Conservation (phyloP, 768 basidiomycete genomes). For the Suillus plorans region DNA sequence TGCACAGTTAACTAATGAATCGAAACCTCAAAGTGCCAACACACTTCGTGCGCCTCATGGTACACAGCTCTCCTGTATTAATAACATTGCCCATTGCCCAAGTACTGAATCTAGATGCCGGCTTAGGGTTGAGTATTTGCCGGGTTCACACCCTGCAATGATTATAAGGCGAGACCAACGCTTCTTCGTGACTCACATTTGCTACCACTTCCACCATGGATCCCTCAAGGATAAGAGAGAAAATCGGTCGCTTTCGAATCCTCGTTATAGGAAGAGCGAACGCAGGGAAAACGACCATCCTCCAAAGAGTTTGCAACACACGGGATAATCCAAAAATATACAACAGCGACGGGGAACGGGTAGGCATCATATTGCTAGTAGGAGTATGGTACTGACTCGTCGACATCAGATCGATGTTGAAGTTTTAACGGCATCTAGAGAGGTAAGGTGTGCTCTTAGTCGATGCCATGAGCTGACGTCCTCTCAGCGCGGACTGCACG, state of each 20-base stretch:
- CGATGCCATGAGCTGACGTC: neutral
- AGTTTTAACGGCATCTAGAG: neutral
- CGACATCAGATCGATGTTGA: constrained; percentile 1
- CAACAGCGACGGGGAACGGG: constrained; percentile 20
- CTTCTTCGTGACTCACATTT: no score
- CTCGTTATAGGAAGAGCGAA: constrained; percentile 43
- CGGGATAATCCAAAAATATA: constrained; percentile 31
- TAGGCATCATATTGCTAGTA: neutral
- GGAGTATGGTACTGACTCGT: neutral
- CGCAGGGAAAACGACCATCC: constrained; percentile 41
- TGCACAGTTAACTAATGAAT: no score
- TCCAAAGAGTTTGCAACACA: constrained; percentile 37
- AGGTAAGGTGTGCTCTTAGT: neutral
- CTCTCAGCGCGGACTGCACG: no score
- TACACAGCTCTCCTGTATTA: no score
- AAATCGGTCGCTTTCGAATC: constrained; percentile 31
- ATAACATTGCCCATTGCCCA: neutral
- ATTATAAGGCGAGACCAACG: neutral
- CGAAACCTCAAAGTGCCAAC: no score
- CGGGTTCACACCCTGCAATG: neutral
- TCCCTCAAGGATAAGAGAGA: neutral
- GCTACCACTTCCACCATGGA: no score
- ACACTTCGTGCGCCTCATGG: no score
- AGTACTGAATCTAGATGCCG: neutral
- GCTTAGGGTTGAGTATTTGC: neutral